Evolutionary conservation across 352 stramenopile species (phyloP).

Genomic region (Poterioochromonas sp.): DNA sequence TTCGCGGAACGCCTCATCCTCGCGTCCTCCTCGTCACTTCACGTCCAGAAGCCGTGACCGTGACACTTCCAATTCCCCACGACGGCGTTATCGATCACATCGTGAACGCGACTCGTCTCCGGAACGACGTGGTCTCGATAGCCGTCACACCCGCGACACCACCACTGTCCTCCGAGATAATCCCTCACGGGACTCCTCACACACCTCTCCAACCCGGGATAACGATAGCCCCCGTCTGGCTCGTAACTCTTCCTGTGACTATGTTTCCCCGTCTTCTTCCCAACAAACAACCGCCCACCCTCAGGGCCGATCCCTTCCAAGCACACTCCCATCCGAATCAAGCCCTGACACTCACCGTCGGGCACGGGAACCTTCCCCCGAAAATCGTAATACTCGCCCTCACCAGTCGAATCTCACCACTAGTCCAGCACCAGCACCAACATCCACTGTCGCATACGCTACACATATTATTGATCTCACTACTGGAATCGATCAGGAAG

Average conservation of each 20-base stretch:
- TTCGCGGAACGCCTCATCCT: slow-evolving; percentile 10
- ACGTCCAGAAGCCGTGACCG: slow-evolving; percentile 19
- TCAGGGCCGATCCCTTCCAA: slow-evolving; percentile 7
- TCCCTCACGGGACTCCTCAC: slow-evolving; percentile 17
- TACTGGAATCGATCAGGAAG: slow-evolving; percentile 21
- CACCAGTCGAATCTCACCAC: slow-evolving; percentile 21
- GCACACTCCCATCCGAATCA: not conserved
- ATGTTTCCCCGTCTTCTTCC: slow-evolving; percentile 17
- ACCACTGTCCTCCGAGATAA: slow-evolving; percentile 4
- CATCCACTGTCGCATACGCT: not conserved
- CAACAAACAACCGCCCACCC: slow-evolving; percentile 14
- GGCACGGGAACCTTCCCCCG: slow-evolving; percentile 22
- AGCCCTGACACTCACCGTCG: slow-evolving; percentile 22
- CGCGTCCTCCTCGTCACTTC: slow-evolving; percentile 21
- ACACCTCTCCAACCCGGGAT: slow-evolving; percentile 12
- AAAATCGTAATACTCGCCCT: slow-evolving; percentile 21
- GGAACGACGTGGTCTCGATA: not conserved
- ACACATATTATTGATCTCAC: slow-evolving; percentile 26
- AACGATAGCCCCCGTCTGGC: slow-evolving; percentile 15
- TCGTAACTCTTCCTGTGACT: slow-evolving; percentile 22
- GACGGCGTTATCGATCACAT: slow-evolving; percentile 25
- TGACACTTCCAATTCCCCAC: slow-evolving; percentile 18
- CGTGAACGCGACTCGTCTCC: slow-evolving; percentile 23
- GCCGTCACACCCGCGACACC: slow-evolving; percentile 19
- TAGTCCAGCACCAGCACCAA: slow-evolving; percentile 22